Base-by-base conservation (phyloP, 164 flowering plant genomes). In the Tinospora cordifolia region DNA sequence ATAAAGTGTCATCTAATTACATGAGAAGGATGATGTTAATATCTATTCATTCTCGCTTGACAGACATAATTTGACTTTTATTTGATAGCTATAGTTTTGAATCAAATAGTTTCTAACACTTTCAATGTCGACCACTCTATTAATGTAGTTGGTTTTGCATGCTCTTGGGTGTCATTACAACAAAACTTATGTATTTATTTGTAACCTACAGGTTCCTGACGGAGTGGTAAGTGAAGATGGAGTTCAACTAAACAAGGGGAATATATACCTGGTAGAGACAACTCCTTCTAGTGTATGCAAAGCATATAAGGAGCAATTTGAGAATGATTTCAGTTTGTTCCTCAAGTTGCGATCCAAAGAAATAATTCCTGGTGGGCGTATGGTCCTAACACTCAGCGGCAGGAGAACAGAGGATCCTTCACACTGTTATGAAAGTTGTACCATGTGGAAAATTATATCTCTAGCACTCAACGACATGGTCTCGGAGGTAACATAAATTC, bases 321-420 rank as follows among this genome's bases (percentile, higher is more conserved):
- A 77, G 62, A 75, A 9, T 5, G 92, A 88, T 60, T 88, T 88
- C 62, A 62, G 73, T 8, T 5, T 26, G 41, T 88, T 88, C 51
- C 74, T 86, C 17, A 80, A 59, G 71, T 79, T 75, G 38, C 83
- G 92, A 1, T 76, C 87, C 0, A 75, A 84, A 65, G 93, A 87
- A 62, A 1, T 87, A 49, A 79, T 85, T 30, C 12, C 39, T 3
- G 83, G 81, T 8, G 90, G 93, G 4, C 75, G 77, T 6, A 84
- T 83, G 88, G 85, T 87, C 63, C 49, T 88, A 13, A 88, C 84
- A 11, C 2, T 83, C n/a, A 3, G 83, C 44, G 89, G 93, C 0
- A 71, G 85, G 38, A 78, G 71, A 36, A 77, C 74, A 38, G 76
- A 63, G 2, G 82, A 88, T 59, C 84, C 78, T 1, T 57, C 74